phyloP scores from a whole-genome alignment of 2,329 filamentous ascomycete species.

The Alternaria viburni region DNA sequence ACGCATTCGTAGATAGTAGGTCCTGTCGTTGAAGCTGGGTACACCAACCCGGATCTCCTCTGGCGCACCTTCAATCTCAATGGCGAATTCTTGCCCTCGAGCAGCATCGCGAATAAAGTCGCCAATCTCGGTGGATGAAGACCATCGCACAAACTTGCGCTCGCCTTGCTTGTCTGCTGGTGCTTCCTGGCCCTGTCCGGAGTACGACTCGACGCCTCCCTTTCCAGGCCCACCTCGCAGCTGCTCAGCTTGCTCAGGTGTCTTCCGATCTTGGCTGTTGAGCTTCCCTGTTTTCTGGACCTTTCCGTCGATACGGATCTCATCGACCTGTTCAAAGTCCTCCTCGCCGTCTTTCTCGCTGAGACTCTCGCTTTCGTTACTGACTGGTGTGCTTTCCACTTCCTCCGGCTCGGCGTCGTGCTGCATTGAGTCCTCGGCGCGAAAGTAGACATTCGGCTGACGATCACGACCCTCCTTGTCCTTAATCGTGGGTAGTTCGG shows the following conservation, averaged over 20 bases:
- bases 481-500: slow-evolving; percentile 76
- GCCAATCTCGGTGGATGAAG: slow-evolving; percentile 84
- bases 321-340: slow-evolving; percentile 55
- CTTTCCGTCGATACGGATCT: slow-evolving; percentile 59
- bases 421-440: slow-evolving; percentile 75
- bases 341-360: slow-evolving; percentile 44
- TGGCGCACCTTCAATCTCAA: slow-evolving; percentile 76
- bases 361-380: slow-evolving; percentile 32
- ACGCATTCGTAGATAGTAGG: slow-evolving; percentile 81
- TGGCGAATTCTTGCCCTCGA: slow-evolving; percentile 80
- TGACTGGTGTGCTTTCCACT: slow-evolving; percentile 33
- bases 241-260: slow-evolving; percentile 37
- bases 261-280: slow-evolving; percentile 32
- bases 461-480: slow-evolving; percentile 69
- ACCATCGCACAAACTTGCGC: slow-evolving; percentile 83
- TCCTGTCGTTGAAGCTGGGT: slow-evolving; percentile 88
- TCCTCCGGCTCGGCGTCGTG: slow-evolving; percentile 54
- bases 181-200: slow-evolving; percentile 70
- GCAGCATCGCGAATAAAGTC: slow-evolving; percentile 94
- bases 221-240: slow-evolving; percentile 59
- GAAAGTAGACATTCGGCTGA: slow-evolving; percentile 77
- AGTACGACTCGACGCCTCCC: slow-evolving; percentile 72
- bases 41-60: slow-evolving; percentile 78
- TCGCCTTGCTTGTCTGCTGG: slow-evolving; percentile 50
- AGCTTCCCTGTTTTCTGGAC: slow-evolving; percentile 54